Evolutionary conservation across 2,329 filamentous ascomycete species (phyloP).

Genomic region (Colletotrichum theobromicola): DNA sequence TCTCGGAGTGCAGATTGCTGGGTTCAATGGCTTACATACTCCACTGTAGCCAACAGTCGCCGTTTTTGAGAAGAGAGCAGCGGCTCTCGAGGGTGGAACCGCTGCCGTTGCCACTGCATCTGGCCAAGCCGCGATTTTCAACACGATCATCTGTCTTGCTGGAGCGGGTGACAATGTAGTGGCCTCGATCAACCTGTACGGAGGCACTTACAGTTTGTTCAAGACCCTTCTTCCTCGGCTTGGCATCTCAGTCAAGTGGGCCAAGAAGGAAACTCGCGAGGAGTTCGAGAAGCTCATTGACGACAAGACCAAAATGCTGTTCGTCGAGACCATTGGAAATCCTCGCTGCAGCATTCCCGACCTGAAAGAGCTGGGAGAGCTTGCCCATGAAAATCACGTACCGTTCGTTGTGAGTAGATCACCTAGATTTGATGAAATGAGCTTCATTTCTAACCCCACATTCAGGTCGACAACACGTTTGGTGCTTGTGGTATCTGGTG

Average conservation of each 20-base stretch:
- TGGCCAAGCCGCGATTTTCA: conserved; percentile 72
- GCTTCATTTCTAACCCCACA: not conserved
- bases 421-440: not conserved
- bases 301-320: conserved; percentile 90
- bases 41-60: conserved; percentile 73
- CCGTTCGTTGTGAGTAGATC: conserved; percentile 25
- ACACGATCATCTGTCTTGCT: conserved; percentile 86
- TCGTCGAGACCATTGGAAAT: conserved; percentile 91
- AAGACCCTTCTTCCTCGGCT: conserved; percentile 67
- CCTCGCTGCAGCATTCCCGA: conserved; percentile 85
- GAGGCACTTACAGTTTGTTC: conserved; percentile 96
- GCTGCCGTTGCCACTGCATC: conserved; percentile 85
- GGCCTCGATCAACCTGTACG: conserved; percentile 88
- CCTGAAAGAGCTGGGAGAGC: conserved; percentile 67
- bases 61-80: conserved; percentile 94
- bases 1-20: not conserved
- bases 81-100: conserved; percentile 88
- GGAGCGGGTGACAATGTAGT: conserved; percentile 96
- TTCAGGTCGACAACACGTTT: conserved; percentile 70
- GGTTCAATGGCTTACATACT: not conserved
- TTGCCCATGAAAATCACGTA: conserved; percentile 51
- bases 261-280: conserved; percentile 81
- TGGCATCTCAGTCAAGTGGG: conserved; percentile 52
- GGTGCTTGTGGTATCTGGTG: conserved; percentile 72
- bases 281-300: conserved; percentile 88